These are phyloP conservation scores for Rhododendron ferrugineum DNA, from an alignment of 148 eudicot genomes.

Conservation along the genomic window DNA sequence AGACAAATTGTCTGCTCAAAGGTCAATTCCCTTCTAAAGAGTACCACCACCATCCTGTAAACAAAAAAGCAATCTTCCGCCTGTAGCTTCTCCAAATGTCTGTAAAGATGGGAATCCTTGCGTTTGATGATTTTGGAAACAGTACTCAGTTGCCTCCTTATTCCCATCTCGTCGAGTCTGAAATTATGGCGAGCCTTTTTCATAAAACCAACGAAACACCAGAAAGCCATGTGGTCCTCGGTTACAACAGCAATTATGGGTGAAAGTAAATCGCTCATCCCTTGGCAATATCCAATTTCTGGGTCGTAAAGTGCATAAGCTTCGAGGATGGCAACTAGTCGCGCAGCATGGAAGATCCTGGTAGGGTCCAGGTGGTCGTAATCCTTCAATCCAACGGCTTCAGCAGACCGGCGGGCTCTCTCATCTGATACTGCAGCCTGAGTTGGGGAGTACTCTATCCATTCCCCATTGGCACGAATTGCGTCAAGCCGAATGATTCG, in stretches of 20 bases:
- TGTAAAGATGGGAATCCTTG: constrained; percentile 90
- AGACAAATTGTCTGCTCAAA: constrained; percentile 90
- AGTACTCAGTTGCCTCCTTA: constrained; percentile 65
- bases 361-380: constrained; percentile 71
- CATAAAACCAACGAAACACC: constrained; percentile 99
- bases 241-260: constrained; percentile 75
- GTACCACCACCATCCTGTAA: constrained; percentile 96
- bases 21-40: constrained; percentile 79
- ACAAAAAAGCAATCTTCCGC: constrained; percentile 98
- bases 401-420: constrained; percentile 63
- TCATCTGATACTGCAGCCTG: constrained; percentile 65
- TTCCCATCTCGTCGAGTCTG: constrained; percentile 92
- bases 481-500: constrained; percentile 95
- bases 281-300: constrained; percentile 96
- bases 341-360: constrained; percentile 84
- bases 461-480: constrained; percentile 81
- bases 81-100: constrained; percentile 81
- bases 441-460: constrained; percentile 54
- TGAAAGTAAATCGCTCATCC: constrained; percentile 97
- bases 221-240: constrained; percentile 88
- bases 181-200: constrained; percentile 94
- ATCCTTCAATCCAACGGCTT: constrained; percentile 75
- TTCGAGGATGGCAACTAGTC: constrained; percentile 89
- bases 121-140: constrained; percentile 82
- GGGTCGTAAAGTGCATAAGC: constrained; percentile 89